Conservation (phyloP, 2,329 filamentous ascomycete species). For the Fusarium sarcochroum region DNA sequence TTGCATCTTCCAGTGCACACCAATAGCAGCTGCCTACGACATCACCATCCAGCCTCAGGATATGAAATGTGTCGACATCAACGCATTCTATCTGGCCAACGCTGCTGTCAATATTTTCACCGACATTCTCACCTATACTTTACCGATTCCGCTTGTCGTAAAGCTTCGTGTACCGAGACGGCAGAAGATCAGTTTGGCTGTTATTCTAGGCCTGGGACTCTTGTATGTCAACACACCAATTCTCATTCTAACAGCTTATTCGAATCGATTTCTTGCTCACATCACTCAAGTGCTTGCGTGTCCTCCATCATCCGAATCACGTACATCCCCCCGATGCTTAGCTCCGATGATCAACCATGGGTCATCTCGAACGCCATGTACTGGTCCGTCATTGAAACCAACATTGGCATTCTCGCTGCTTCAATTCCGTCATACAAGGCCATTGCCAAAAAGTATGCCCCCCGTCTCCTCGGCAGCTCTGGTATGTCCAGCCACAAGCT, state of each 20-base stretch:
- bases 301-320: conserved; percentile 37
- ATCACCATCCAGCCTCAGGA: not conserved
- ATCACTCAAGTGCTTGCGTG: conserved; percentile 9
- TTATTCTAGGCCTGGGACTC: conserved; percentile 27
- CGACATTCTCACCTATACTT: conserved; percentile 21
- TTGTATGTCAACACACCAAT: conserved; percentile 11
- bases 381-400: conserved; percentile 39
- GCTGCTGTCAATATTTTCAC: conserved; percentile 35
- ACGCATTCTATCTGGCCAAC: conserved; percentile 34
- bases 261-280: not conserved
- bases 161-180: conserved; percentile 28
- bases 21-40: conserved; percentile 18
- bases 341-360: conserved; percentile 28
- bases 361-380: conserved; percentile 37
- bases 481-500: conserved; percentile 32
- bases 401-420: conserved; percentile 37
- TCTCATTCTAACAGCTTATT: accelerated
- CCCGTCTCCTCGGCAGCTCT: conserved; percentile 31
- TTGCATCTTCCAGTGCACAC: conserved; percentile 35
- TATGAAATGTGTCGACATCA: conserved; percentile 34
- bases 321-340: conserved; percentile 38
- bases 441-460: conserved; percentile 35
- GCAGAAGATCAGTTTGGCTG: conserved; percentile 32
- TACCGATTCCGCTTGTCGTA: conserved; percentile 13
- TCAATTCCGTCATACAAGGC: conserved; percentile 37